A percentile compares a stretch with the other conserved stretches of the same genome.
phyloP scores from a whole-genome alignment of 2,329 filamentous ascomycete genomes.

The Diaporthe capsici region DNA sequence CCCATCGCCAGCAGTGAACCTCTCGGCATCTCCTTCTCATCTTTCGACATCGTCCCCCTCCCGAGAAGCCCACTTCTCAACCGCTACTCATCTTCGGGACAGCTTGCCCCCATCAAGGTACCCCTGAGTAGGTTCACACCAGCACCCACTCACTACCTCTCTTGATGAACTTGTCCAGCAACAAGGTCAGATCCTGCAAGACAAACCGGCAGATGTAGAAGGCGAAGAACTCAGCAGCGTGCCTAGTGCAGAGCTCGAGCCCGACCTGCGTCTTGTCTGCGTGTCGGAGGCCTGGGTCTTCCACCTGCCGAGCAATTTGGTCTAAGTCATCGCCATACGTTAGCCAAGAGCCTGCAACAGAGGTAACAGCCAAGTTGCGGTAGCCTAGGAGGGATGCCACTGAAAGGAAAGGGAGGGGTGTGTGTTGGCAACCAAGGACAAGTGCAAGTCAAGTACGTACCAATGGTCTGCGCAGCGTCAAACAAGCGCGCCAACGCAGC shows the following conservation, averaged over 20 bases:
- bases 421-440: not conserved
- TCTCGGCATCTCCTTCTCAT: not conserved
- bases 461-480: constrained; percentile 92
- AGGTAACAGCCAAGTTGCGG: constrained; percentile 45
- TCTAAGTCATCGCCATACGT: constrained; percentile 64
- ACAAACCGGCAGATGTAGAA: constrained; percentile 98
- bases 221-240: constrained; percentile 97
- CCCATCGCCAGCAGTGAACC: constrained; percentile 6
- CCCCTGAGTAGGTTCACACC: constrained; percentile 43
- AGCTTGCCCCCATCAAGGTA: too few relatives aligned
- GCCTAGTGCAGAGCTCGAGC: constrained; percentile 90
- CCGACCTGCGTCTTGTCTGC: constrained; percentile 96
- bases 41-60: not conserved
- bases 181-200: constrained; percentile 83
- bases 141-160: constrained; percentile 94
- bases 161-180: constrained; percentile 98
- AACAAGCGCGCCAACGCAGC: constrained; percentile 89
- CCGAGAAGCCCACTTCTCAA: too few relatives aligned
- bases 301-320: constrained; percentile 95
- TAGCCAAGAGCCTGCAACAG: not conserved
- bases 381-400: not conserved
- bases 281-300: constrained; percentile 92
- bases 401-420: constrained; percentile 15
- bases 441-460: constrained; percentile 68
- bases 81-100: not conserved